A percentile compares a stretch with the other conserved stretches of the same genome.
Evolutionary conservation across 1,139 yeast genomes (phyloP).

Genomic region (Hansenula sp.): DNA sequence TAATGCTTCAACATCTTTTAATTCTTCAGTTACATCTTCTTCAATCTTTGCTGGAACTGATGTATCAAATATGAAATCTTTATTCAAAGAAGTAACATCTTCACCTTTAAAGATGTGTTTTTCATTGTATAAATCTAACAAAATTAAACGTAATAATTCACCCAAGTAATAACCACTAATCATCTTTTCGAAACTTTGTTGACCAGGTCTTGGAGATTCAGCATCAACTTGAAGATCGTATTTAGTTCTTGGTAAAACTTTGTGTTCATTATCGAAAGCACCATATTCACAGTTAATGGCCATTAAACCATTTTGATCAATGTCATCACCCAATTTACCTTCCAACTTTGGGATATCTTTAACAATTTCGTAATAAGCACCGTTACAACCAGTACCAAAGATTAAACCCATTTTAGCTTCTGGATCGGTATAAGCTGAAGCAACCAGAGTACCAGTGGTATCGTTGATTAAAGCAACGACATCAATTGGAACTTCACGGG

Average conservation of each 20-base stretch:
- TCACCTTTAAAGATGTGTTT: conserved; percentile 67
- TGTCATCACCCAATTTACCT: conserved; percentile 63
- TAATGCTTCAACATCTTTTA: conserved; percentile 67
- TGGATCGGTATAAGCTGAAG: conserved; percentile 88
- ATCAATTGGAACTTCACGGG: conserved; percentile 65
- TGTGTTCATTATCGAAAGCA: conserved; percentile 90
- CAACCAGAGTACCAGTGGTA: conserved; percentile 95
- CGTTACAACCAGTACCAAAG: conserved; percentile 97
- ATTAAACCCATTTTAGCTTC: conserved; percentile 91
- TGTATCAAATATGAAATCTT: conserved; percentile 77
- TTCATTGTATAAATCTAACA: conserved; percentile 65
- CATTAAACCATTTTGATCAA: conserved; percentile 66
- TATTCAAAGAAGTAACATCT: conserved; percentile 54
- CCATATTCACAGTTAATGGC: conserved; percentile 99
- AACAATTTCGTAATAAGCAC: conserved; percentile 86
- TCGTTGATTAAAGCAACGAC: conserved; percentile 94
- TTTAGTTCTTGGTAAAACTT: conserved; percentile 81
- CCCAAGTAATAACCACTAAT: conserved; percentile 96
- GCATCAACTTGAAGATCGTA: conserved; percentile 78
- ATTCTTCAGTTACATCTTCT: conserved; percentile 79
- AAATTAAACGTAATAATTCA: conserved; percentile 78
- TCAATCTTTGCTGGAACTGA: conserved; percentile 84
- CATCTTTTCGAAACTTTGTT: conserved; percentile 96
- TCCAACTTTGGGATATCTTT: conserved; percentile 77
- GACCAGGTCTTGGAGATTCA: conserved; percentile 94